A percentile compares a stretch with the other conserved stretches of the same genome.
Evolutionary conservation across 805 yeast genomes (phyloP).

Genomic region (Wickerhamiella shivajii): DNA sequence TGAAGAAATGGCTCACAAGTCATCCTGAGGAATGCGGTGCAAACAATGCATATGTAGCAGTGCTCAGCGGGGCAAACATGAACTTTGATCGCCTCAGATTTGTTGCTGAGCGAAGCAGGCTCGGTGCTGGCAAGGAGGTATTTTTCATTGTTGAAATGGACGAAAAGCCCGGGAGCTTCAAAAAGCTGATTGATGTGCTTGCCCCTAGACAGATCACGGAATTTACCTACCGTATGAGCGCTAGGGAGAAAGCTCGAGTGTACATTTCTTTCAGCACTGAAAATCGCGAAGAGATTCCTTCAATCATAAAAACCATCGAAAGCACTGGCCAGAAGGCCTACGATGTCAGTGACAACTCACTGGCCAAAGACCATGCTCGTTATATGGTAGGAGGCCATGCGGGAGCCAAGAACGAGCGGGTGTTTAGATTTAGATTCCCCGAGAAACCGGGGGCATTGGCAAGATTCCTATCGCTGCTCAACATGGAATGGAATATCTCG

Average conservation of each 20-base stretch:
- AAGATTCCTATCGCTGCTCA: conserved; percentile 56
- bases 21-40: conserved; percentile 34
- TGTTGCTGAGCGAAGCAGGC: conserved; percentile 90
- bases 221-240: conserved; percentile 70
- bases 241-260: conserved; percentile 45
- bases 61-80: conserved; percentile 95
- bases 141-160: conserved; percentile 84
- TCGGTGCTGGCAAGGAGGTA: conserved; percentile 97
- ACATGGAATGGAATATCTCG: conserved; percentile 79
- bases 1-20: conserved; percentile 55
- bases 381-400: conserved; percentile 91
- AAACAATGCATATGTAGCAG: conserved; percentile 54
- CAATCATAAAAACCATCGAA: conserved; percentile 44
- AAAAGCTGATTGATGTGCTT: conserved; percentile 56
- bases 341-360: conserved; percentile 82
- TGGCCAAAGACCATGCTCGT: conserved; percentile 94
- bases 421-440: conserved; percentile 84
- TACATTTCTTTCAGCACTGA: conserved; percentile 75
- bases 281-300: conserved; percentile 59
- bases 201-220: conserved; percentile 89
- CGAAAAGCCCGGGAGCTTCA: conserved; percentile 83
- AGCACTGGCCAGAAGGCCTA: conserved; percentile 55
- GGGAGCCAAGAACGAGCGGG: conserved; percentile 54
- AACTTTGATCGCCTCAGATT: conserved; percentile 92
- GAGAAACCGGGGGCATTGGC: conserved; percentile 93